Base-by-base conservation (phyloP, 352 stramenopile genomes). In the Globisporangium mamillatum region DNA sequence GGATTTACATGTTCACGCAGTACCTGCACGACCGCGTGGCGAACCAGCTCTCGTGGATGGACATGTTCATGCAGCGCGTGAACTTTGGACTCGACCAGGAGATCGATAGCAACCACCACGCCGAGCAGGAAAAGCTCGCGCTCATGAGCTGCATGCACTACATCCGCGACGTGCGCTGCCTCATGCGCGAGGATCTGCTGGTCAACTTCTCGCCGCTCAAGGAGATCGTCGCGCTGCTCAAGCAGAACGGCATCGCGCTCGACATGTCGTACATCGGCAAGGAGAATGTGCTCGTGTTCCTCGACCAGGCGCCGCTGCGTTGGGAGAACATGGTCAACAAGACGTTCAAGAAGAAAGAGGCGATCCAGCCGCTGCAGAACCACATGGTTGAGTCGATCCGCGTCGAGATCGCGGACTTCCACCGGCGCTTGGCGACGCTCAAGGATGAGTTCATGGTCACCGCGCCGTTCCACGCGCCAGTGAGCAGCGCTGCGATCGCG, bases 321-420 rank as follows among this genome's bases (percentile, higher is more conserved):
- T 98, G 93, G 92, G 92, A 98, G 61, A 92, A 91, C 46, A 90
- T 93, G 70, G 92, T 98, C 4, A 98, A 97, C 79, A 97, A 97
- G 64, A 96, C 91, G 16, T 98, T 97, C 71, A 89, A 92, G 57
- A 96, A 95, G 60, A 98, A 98, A 62, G 92, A 97, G 53, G 52
- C 78, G 34, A 98, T 98, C 63, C 88, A 97, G 58, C 90, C 93
- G 7, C 60, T 97, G 27, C 93, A 98, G 70, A 95, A 90, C 58
- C 81, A 87, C 63, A 94, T 94, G 84, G 82, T 95, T 48, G 90
- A 97, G 55, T 82, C 71, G 4, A 96, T 97, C 62, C 75, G 84
- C 16, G 68, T 72, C 25, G 85, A 96, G 62, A 87, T 93, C 22
- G 58, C 50, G 0, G 84, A 93, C n/a, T 95, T 95, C 36, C 79